Base-by-base conservation (phyloP, 768 basidiomycete species). In the Termitomyces sp. region DNA sequence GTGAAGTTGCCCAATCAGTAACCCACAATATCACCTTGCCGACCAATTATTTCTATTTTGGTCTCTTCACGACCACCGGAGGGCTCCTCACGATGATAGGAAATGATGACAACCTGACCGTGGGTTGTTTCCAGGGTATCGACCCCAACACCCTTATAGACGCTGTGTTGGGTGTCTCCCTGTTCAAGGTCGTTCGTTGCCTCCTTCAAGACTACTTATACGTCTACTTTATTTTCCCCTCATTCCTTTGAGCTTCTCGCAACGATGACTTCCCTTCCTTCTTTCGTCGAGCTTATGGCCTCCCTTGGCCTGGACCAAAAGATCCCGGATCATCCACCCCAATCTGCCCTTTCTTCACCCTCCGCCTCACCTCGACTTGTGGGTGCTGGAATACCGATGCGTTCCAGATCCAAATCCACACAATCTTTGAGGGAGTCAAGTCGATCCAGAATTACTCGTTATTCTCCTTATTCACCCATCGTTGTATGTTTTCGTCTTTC, bases 281-380 rank as follows among this genome's bases (percentile, higher is more conserved):
- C 91, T 56, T 93, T 93, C 71, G 85, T 91, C 58, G 86, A 92
- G 75, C 88, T 93, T 69, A 91, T 93, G 89, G 83, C 84, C 61
- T 83, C 91, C 59, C 78, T 93, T 64, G 91, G 89, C 62, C 79
- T 93, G 71, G 84, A 89, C 53, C 71, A 74, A 47, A 63, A 58
- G 50, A 63, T 69, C 26, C 65, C 74, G 47, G 73, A 64, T 65
- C 63, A 60, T 62, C 75, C 76, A 30, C 79, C 72, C 47, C 63
- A 74, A 50, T 73, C 76, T 45, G 72, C 82, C 54, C 78, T 76
- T 48, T 78, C 81, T 45, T 73, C 79, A 30, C 78, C 79, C 55
- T 75, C 77, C 47, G 55, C 62, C 54, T 74, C 69, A 49, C 75
- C 74, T 67, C 76, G 63, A 67, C 70, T 70, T 55, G 66, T 70